Conservation (phyloP, 768 basidiomycete species). For the Pulveroboletus ravenelii region DNA sequence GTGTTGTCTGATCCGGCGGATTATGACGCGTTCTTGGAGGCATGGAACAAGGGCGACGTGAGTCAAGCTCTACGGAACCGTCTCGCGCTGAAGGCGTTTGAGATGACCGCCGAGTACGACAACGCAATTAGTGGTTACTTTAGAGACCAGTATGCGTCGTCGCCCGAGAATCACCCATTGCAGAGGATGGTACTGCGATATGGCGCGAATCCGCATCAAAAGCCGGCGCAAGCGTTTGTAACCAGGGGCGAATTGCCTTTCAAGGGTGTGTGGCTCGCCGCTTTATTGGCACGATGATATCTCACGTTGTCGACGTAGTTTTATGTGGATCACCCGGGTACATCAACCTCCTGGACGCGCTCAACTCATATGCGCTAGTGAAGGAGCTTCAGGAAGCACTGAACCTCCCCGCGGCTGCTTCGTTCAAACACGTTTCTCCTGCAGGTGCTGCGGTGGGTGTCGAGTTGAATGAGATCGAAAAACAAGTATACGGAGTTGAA, state of each 20-base stretch:
- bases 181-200: slow-evolving; percentile 88
- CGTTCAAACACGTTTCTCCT: slow-evolving; percentile 99
- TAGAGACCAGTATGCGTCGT: slow-evolving; percentile 89
- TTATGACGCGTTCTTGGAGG: slow-evolving; percentile 75
- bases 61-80: slow-evolving; percentile 66
- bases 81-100: slow-evolving; percentile 94
- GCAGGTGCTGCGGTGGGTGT: slow-evolving; percentile 94
- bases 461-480: slow-evolving; percentile 75
- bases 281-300: neutral
- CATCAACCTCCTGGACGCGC: slow-evolving; percentile 95
- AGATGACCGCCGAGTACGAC: slow-evolving; percentile 93
- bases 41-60: slow-evolving; percentile 75
- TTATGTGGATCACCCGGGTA: slow-evolving; percentile 94
- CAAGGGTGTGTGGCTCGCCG: slow-evolving; percentile 54
- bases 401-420: slow-evolving; percentile 89
- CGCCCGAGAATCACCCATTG: slow-evolving; percentile 69
- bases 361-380: slow-evolving; percentile 95
- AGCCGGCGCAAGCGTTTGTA: slow-evolving; percentile 95
- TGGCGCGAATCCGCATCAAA: slow-evolving; percentile 98
- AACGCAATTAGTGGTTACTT: slow-evolving; percentile 96
- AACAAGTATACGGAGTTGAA: slow-evolving; percentile 93
- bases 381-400: slow-evolving; percentile 88
- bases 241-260: slow-evolving; percentile 86
- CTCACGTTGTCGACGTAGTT: slow-evolving; percentile 41
- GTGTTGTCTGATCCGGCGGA: slow-evolving; percentile 87